Evolutionary conservation across 257 asterid genomes (phyloP), one percentile per base, ranked within the genome.

Genomic region (Plectranthus barbatus): DNA sequence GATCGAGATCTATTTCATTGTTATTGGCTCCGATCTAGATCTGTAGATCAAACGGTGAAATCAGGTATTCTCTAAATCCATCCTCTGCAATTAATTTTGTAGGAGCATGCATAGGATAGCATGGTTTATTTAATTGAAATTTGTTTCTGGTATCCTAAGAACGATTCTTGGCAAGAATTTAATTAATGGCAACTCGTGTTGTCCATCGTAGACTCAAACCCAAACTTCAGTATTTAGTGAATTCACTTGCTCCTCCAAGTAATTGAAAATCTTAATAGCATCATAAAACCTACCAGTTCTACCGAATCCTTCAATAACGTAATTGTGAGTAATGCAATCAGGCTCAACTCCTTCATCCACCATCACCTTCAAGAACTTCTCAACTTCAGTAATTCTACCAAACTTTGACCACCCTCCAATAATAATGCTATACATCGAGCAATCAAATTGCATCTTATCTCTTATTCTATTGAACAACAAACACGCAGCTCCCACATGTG

Each of bases 321-420:
- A 67, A 52, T 94, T 75, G 33, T 86, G 80, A 17, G 97, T 85
- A 56, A 69, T 62, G 69, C 80, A 72, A 69, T 82, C 80, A 1
- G 95, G 90, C 70, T 82, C 83, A 29, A 82, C 66, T 62, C 97
- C 97, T 63, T 76, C 83, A 47, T 82, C 87, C 59, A 83, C 86
- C 99, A 92, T 80, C 56, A 53, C 77, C 72, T 77, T 74, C 79
- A 92, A 73, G 49, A 48, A 64, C 45, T 55, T 79, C 74, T 88
- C 91, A 4, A 92, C 79, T 75, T 89, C 90, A 50, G 58, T 20
- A 49, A 92, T 77, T 78, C 82, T 79, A 10, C 99, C 96, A 10
- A 76, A 44, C 67, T 70, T 86, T 1, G 95, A 78, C 95, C 95
- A 86, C 75, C 96, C 97, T 61, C 96, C 86, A 42, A 92, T 79